These are phyloP conservation scores for Ophiostoma fasciatum DNA, from an alignment of 2,329 filamentous ascomycete genomes.

Conservation along the genomic window DNA sequence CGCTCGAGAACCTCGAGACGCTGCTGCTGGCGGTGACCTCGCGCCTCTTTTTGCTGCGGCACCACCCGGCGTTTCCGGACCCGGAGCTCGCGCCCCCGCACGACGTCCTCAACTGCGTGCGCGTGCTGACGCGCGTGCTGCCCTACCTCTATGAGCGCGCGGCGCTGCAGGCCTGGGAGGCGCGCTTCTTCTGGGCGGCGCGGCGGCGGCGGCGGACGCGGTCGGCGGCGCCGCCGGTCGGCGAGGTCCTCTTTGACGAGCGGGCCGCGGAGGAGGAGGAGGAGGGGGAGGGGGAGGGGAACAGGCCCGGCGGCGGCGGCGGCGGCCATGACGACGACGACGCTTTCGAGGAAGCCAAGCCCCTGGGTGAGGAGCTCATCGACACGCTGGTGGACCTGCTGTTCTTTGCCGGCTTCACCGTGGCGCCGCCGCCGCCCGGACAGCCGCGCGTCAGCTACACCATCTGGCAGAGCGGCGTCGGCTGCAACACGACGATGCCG, in stretches of 20 bases:
- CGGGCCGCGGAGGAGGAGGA: conserved; percentile 31
- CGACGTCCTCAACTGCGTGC: conserved; percentile 89
- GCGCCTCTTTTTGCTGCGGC: conserved; percentile 65
- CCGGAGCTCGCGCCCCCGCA: conserved; percentile 68
- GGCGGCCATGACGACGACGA: background rate
- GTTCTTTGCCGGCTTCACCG: conserved; percentile 82
- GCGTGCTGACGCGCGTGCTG: conserved; percentile 75
- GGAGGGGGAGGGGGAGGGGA: too few relatives aligned
- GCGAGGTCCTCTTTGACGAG: conserved; percentile 77
- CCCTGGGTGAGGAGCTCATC: conserved; percentile 81
- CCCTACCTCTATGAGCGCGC: conserved; percentile 90
- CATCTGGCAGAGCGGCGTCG: conserved; percentile 97
- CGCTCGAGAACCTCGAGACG: conserved; percentile 79
- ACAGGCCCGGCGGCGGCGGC: too few relatives aligned
- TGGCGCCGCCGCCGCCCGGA: conserved; percentile 53
- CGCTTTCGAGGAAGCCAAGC: conserved; percentile 63
- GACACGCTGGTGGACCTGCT: conserved; percentile 79
- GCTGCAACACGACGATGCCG: conserved; percentile 76
- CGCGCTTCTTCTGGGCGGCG: conserved; percentile 79
- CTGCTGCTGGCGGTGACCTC: conserved; percentile 73
- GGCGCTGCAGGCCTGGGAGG: conserved; percentile 69
- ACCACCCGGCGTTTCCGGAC: conserved; percentile 84
- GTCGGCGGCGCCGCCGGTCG: conserved; percentile 46
- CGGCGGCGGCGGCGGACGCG: conserved; percentile 54
- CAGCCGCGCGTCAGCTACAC: conserved; percentile 77